Conservation (phyloP, 495 filamentous ascomycete genomes). For the Elasticomyces elasticus region DNA sequence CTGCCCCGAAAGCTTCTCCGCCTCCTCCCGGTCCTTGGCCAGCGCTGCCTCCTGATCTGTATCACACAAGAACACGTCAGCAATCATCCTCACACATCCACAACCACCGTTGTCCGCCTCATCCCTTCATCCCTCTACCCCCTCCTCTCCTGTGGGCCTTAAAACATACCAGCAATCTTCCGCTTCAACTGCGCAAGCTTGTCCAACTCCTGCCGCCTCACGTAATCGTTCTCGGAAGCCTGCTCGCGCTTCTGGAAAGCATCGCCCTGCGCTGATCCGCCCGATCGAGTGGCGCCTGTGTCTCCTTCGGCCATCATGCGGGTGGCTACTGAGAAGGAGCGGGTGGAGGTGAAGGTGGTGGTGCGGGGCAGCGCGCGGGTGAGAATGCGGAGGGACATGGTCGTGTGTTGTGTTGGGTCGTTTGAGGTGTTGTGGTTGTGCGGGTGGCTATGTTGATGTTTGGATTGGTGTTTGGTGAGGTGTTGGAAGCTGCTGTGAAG, state of each 20-base stretch:
- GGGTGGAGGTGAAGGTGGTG: conserved; percentile 12
- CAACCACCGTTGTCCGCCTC: background rate
- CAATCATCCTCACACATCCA: background rate
- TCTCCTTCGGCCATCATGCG: conserved; percentile 38
- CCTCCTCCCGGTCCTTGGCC: conserved; percentile 14
- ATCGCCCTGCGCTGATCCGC: conserved; percentile 43
- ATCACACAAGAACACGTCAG: conserved; percentile 27
- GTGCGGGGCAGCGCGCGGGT: conserved; percentile 13
- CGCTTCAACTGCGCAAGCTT: conserved; percentile 63
- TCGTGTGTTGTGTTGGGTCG: conserved; percentile 13
- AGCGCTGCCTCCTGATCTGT: conserved; percentile 40
- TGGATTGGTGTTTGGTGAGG: background rate
- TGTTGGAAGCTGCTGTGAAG: background rate
- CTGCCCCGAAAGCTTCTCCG: conserved; percentile 13
- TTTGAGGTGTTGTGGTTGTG: background rate
- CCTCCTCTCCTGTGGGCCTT: background rate
- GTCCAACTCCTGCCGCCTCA: conserved; percentile 72
- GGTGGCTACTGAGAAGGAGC: conserved; percentile 28
- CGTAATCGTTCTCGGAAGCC: conserved; percentile 72
- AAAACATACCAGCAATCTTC: conserved; percentile 2
- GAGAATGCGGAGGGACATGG: conserved; percentile 18
- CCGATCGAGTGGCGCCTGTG: conserved; percentile 38
- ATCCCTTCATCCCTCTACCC: background rate
- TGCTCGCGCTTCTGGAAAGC: conserved; percentile 84
- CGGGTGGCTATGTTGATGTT: background rate